Conservation (phyloP, 169 alveolate species). For the Cryptosporidium sp. region DNA sequence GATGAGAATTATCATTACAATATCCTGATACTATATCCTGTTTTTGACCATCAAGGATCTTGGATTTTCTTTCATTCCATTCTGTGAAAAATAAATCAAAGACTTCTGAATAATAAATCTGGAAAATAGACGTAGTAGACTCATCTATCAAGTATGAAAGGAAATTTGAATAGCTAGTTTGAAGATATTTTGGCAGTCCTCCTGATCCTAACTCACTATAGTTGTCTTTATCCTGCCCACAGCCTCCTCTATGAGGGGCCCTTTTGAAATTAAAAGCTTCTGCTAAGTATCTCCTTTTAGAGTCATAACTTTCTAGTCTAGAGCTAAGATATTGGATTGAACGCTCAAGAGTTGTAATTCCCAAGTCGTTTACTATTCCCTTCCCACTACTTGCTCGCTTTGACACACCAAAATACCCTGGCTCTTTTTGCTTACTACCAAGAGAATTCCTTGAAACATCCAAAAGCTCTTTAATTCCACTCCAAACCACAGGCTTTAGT, state of each 20-base stretch:
- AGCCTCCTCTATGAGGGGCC: conserved; percentile 39
- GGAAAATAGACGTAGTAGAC: conserved; percentile 54
- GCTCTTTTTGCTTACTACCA: conserved; percentile 22
- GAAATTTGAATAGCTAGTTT: conserved; percentile 54
- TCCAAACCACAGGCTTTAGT: conserved; percentile 59
- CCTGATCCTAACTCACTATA: conserved; percentile 21
- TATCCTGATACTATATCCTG: conserved; percentile 14
- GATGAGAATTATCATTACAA: conserved; percentile 1
- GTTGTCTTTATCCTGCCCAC: conserved; percentile 14
- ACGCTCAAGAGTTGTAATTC: conserved; percentile 53
- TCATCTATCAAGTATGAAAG: conserved; percentile 61
- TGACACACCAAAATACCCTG: conserved; percentile 1
- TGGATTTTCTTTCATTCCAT: conserved; percentile 50
- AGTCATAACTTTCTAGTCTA: conserved; percentile 50
- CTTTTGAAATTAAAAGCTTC: conserved; percentile 51
- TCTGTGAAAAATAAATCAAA: conserved; percentile 55
- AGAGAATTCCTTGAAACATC: conserved; percentile 34
- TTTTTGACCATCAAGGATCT: conserved; percentile 29
- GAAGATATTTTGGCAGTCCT: conserved; percentile 40
- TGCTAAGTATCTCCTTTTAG: conserved; percentile 34
- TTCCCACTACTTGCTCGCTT: conserved; percentile 47
- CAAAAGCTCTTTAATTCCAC: conserved; percentile 56
- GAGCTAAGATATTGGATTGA: conserved; percentile 42
- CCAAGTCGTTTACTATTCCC: conserved; percentile 50
- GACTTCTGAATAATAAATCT: conserved; percentile 43